Percentiles rank a stretch among this genome's conserved stretches.
These are phyloP conservation scores for Thraustochytrium sp. DNA, from an alignment of 352 stramenopile species.

Conservation along the genomic window DNA sequence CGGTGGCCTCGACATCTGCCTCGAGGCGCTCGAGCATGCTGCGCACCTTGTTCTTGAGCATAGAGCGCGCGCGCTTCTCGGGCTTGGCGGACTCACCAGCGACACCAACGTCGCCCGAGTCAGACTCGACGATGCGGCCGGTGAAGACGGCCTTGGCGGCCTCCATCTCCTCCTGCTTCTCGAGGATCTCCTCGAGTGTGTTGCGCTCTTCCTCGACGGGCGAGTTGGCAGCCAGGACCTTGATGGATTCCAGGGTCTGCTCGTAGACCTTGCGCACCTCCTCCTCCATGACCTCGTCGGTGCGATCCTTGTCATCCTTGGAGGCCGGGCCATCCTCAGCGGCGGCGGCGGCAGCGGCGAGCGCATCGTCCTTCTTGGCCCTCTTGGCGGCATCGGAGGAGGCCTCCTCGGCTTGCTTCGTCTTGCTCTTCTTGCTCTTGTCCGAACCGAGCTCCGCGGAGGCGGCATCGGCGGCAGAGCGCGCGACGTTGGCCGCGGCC, in stretches of 20 bases:
- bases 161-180: slow-evolving; percentile 74
- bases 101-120: background rate
- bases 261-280: slow-evolving; percentile 30
- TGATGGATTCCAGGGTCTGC: slow-evolving; percentile 2
- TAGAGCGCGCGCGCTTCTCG: slow-evolving; percentile 5
- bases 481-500: background rate
- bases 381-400: background rate
- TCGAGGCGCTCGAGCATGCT: slow-evolving; percentile 74
- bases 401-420: background rate
- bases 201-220: slow-evolving; percentile 72
- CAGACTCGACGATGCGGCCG: slow-evolving; percentile 37
- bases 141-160: slow-evolving; percentile 40
- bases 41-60: slow-evolving; percentile 65
- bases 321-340: background rate
- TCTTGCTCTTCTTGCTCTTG: background rate
- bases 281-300: slow-evolving; percentile 10
- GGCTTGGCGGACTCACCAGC: background rate
- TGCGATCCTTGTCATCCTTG: background rate
- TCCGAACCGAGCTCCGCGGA: background rate
- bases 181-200: slow-evolving; percentile 57
- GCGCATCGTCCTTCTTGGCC: too few species aligned
- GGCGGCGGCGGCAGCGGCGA: too few species aligned
- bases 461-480: background rate
- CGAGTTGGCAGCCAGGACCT: slow-evolving; percentile 42
- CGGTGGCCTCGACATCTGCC: slow-evolving; percentile 77